Conservation (phyloP, 164 flowering plant genomes). For the Magnolia kwangsiensis region DNA sequence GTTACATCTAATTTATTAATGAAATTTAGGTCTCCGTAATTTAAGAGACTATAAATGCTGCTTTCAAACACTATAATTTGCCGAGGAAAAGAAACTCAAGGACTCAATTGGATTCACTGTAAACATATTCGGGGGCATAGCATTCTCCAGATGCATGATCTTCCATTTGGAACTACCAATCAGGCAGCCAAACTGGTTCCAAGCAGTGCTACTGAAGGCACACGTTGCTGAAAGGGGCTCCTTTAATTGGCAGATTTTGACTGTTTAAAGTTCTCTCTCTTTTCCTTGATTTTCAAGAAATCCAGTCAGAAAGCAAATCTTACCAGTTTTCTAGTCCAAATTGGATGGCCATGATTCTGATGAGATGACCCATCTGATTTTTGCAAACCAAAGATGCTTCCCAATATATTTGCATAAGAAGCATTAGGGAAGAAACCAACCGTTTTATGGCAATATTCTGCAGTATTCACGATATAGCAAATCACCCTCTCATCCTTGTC, state of each 20-base stretch:
- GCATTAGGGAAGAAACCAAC: slow-evolving; percentile 40
- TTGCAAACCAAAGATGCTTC: not conserved
- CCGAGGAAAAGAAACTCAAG: not conserved
- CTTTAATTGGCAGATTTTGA: no score
- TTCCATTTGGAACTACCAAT: not conserved
- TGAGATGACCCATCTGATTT: not conserved
- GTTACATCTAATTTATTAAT: not conserved
- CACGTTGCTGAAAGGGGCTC: no score
- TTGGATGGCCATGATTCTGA: not conserved
- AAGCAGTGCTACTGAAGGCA: no score
- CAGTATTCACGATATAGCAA: slow-evolving; percentile 90
- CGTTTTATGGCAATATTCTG: slow-evolving; percentile 95
- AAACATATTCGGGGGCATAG: not conserved
- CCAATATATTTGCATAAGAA: not conserved
- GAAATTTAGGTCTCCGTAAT: not conserved
- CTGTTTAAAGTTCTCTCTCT: not conserved
- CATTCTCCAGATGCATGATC: not conserved
- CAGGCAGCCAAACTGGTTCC: not conserved
- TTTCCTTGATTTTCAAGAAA: not conserved
- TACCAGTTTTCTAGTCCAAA: not conserved
- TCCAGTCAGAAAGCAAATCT: not conserved
- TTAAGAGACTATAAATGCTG: not conserved
- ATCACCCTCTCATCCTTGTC: slow-evolving; percentile 87
- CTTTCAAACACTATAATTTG: not conserved
- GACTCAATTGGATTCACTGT: not conserved